These are phyloP conservation scores for Quercus aquifolioides DNA, from an alignment of 306 rosid species.

Conservation along the genomic window DNA sequence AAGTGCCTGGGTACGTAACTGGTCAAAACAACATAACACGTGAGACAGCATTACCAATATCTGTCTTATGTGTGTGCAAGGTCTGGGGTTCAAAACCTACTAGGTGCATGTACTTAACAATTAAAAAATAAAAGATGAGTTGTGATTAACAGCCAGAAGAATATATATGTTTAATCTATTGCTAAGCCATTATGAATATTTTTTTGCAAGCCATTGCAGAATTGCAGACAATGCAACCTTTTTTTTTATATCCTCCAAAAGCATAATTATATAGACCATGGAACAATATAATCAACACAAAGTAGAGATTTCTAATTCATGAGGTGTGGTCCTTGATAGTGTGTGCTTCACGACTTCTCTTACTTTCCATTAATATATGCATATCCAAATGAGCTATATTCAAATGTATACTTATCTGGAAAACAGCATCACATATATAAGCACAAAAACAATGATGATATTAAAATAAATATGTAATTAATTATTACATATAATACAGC, in stretches of 20 bases:
- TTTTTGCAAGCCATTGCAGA: not conserved
- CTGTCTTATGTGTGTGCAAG: not conserved
- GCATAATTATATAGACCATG: not conserved
- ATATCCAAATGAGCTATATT: not conserved
- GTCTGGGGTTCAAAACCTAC: no score
- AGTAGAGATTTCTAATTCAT: not conserved
- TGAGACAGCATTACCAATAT: not conserved
- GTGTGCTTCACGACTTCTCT: not conserved
- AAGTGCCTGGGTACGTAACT: conserved; percentile 94
- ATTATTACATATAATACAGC: not conserved
- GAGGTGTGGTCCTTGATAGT: not conserved
- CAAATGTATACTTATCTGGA: not conserved
- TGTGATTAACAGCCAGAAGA: not conserved
- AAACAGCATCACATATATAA: not conserved
- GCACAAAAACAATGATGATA: not conserved
- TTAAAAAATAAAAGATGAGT: not conserved
- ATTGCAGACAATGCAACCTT: not conserved
- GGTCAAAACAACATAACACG: conserved; percentile 33
- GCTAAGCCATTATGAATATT: not conserved
- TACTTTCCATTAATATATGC: not conserved
- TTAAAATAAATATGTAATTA: not conserved
- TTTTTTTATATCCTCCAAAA: not conserved
- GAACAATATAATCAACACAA: not conserved
- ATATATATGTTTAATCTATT: not conserved
- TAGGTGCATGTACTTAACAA: no score